Evolutionary conservation across 1,284 basidiomycete genomes (phyloP).

Genomic region (Marasmius oreades): DNA sequence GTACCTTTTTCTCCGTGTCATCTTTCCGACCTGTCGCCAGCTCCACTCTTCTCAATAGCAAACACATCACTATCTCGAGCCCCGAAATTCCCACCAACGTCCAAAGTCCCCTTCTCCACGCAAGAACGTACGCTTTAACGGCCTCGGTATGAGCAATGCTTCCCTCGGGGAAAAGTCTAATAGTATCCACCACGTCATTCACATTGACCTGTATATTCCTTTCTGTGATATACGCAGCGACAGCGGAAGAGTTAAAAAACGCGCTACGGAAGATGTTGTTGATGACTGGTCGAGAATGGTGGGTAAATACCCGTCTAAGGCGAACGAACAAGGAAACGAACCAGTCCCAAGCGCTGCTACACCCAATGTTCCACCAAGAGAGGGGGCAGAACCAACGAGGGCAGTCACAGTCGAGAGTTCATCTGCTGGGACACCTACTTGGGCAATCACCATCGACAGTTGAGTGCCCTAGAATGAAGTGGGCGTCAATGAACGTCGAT

Average conservation of each 20-base stretch:
- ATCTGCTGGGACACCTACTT: conserved; percentile 26
- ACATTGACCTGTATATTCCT: conserved; percentile 6
- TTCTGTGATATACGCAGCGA: not conserved
- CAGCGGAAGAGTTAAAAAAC: conserved; percentile 2
- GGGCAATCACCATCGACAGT: conserved; percentile 26
- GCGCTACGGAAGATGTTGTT: conserved; percentile 13
- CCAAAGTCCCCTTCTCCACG: conserved; percentile 14
- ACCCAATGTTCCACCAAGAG: conserved; percentile 29
- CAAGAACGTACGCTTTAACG: conserved; percentile 13
- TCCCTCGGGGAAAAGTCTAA: conserved; percentile 2
- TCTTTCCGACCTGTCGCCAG: not conserved
- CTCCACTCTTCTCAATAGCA: conserved; percentile 13
- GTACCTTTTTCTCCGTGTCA: not conserved
- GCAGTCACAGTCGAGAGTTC: conserved; percentile 30
- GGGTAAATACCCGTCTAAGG: not conserved
- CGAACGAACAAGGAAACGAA: conserved; percentile 12
- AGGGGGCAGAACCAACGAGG: conserved; percentile 25
- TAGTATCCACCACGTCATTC: conserved; percentile 10
- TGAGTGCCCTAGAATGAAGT: conserved; percentile 23
- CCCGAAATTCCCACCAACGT: conserved; percentile 11
- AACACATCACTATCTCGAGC: conserved; percentile 12
- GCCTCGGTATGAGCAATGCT: conserved; percentile 4
- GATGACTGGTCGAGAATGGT: conserved; percentile 7
- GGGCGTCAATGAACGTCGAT: not conserved
- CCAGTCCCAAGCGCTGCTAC: conserved; percentile 29